A percentile compares a stretch with the other conserved stretches of the same genome.
phyloP scores from a whole-genome alignment of 495 filamentous ascomycete species.

The Podospora pseudoanserina region DNA sequence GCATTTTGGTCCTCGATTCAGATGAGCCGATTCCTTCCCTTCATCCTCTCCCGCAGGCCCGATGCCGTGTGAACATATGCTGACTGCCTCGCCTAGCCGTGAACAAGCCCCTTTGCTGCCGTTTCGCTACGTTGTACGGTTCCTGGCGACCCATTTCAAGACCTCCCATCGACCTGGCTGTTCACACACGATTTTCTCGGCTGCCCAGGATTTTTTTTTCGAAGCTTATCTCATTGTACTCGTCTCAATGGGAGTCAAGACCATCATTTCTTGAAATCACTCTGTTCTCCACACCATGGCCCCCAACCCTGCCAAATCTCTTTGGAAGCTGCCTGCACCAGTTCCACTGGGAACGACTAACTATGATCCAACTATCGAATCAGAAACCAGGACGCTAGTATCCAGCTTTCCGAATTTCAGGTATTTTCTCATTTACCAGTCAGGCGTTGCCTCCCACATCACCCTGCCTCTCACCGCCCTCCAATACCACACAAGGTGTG shows the following conservation, averaged over 20 bases:
- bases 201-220: neutral
- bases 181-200: neutral
- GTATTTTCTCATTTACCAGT: neutral
- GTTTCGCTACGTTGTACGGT: constrained; percentile 6
- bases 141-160: constrained; percentile 1
- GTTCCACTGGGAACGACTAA: neutral
- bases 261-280: neutral
- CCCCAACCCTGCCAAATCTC: neutral
- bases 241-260: neutral
- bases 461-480: neutral
- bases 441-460: neutral
- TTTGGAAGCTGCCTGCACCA: neutral
- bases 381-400: neutral
- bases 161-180: neutral
- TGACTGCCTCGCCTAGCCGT: neutral
- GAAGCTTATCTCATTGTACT: neutral
- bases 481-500: neutral
- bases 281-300: neutral
- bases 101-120: constrained; percentile 1
- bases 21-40: neutral
- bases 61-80: neutral
- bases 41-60: neutral
- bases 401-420: neutral
- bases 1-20: neutral
- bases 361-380: neutral